phyloP scores from a whole-genome alignment of 345 rosid genomes.

The Dipteronia dyeriana region DNA sequence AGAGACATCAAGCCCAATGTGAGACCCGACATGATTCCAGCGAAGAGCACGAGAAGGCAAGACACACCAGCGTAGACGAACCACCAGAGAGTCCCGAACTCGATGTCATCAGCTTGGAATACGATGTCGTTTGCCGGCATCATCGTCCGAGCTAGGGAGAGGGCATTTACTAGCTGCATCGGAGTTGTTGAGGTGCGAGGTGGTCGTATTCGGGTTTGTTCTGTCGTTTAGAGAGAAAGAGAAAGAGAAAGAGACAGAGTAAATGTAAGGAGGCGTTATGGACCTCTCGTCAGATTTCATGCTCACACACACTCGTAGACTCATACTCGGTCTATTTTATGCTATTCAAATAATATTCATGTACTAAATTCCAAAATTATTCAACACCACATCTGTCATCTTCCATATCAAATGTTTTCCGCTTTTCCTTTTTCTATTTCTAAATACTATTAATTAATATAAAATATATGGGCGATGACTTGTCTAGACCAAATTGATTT shows the following conservation, averaged over 20 bases:
- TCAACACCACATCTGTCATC: no score
- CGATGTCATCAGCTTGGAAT: slow-evolving; percentile 55
- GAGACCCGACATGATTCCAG: slow-evolving; percentile 79
- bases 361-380: background rate
- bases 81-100: slow-evolving; percentile 60
- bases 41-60: slow-evolving; percentile 71
- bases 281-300: background rate
- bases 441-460: no score
- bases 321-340: no score
- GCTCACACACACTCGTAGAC: no score
- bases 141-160: slow-evolving; percentile 32
- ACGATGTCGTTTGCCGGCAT: slow-evolving; percentile 39
- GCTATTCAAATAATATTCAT: no score
- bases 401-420: no score
- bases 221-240: background rate
- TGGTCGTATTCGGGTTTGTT: background rate
- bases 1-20: slow-evolving; percentile 77
- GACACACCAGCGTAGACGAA: slow-evolving; percentile 63
- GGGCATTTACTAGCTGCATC: slow-evolving; percentile 37
- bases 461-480: no score
- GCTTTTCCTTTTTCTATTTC: no score
- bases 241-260: no score
- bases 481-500: no score
- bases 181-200: background rate
- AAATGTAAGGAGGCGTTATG: background rate